phyloP scores from a whole-genome alignment of 257 asterid genomes.

The Ilex aquifolium region DNA sequence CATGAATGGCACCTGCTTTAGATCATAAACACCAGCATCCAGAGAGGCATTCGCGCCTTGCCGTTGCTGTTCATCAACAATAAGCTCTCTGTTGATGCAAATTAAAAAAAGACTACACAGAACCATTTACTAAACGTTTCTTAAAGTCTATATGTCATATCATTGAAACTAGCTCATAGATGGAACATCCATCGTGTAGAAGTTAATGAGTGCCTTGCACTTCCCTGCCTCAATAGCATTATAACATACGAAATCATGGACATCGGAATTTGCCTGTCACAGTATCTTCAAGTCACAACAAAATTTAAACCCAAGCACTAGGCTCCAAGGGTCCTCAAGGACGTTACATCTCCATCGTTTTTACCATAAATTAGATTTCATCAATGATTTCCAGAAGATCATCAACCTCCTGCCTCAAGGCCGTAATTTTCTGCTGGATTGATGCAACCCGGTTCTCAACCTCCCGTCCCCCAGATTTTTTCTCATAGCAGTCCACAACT shows the following conservation, averaged over 20 bases:
- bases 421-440: conserved; percentile 69
- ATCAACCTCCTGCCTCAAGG: conserved; percentile 82
- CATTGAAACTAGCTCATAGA: no score
- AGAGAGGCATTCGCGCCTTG: no score
- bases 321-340: background rate
- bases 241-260: background rate
- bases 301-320: conserved; percentile 16
- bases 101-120: no score
- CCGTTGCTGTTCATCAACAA: no score
- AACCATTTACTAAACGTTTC: no score
- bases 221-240: background rate
- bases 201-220: no score
- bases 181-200: no score
- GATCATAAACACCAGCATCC: no score
- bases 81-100: no score
- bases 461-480: conserved; percentile 71
- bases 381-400: conserved; percentile 81
- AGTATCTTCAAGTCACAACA: conserved; percentile 15
- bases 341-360: background rate
- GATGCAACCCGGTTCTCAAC: conserved; percentile 72
- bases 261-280: background rate
- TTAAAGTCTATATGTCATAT: no score
- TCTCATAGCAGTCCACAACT: conserved; percentile 76
- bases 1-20: no score
- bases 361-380: conserved; percentile 45